Evolutionary conservation across 176 grass and related monocot species (phyloP), one percentile per base, ranked within the genome.

Genomic region (Pontederia crassipes): DNA sequence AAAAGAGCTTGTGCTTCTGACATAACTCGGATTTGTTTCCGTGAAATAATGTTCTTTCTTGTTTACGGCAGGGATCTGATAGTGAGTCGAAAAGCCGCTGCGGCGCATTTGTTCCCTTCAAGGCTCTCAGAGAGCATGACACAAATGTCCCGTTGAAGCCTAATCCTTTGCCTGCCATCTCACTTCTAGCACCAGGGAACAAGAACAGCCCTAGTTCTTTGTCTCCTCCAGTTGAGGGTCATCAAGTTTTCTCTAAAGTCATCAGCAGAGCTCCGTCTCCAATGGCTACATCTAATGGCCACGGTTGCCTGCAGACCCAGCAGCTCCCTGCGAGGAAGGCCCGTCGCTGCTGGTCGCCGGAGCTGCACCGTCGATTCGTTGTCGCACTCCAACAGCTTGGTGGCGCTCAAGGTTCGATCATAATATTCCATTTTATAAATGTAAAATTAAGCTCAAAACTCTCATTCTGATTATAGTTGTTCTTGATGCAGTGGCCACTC

Each of bases 301-400:
- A 15, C 28, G 11, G 32, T 8, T 11, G 58, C 13, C 35, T 60
- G 26, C 58, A 45, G 64, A 14, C 20, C 5, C 78, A 78, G 10
- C 28, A 14, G 35, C 48, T 55, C 62, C 80, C 32, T 40, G 2
- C 81, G 52, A 87, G 87, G 64, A 98, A 98, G 81, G 63, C 77
- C 32, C 73, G 87, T 53, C 45, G 93, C 51, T 88, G 87, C 67
- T 98, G 92, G 93, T 98, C 93, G 4, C 84, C 81, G 17, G 93
- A 92, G 72, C 73, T 98, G 45, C 93, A 98, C 55, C 78, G 81
- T 14, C 79, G 76, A 18, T 97, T 97, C 66, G 67, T 91, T 14
- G 57, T 80, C n/a, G 87, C 93, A 2, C 77, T 97, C 46, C 78
- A 91, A 61, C 81, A 81, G 10, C 84, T 97, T 8, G 93, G 93